Evolutionary conservation across 2,329 filamentous ascomycete genomes (phyloP), one percentile per base, ranked within the genome.

Genomic region (Tolypocladium cylindrosporum): DNA sequence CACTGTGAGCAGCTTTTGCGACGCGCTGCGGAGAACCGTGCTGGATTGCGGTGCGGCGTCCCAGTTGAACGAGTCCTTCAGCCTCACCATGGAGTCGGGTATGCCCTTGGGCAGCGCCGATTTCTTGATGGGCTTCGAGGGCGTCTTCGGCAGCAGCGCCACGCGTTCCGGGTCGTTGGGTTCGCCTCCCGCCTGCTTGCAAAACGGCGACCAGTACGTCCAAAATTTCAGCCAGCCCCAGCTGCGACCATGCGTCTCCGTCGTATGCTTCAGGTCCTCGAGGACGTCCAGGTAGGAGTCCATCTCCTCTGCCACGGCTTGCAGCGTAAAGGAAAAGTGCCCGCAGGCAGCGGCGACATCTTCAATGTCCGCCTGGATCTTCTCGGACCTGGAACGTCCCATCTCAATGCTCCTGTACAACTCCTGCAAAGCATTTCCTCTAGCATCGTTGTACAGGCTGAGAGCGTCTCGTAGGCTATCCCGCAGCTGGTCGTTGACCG

Each of bases 311-410:
- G 91, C 92, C 67, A 97, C 93, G 64, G 94, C 89, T 61, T 94
- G 84, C 34, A 99, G 77, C 50, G 89, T 95, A 69, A 94, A 97
- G 68, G 90, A 93, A 69, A 97, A 99, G 72, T 97, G 92, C 0
- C 94, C 93, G 67, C 94, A 99, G 58, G 92, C 95, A n/a, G 94
- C 93, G 45, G 93, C 92, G 13, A 97, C 92, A 72, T 99, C 94
- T 70, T 99, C 94, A 58, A 96, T 91, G 70, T 97, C 94, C 2
- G 93, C 94, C 68, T 95, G 88, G 10, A 93, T 81, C 61, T 88
- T 88, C 56, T 90, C 80, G 0, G 88, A 86, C 48, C 85, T 81
- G 3, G 85, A 77, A 59, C 84, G 84, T 13, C 83, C 84, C 43
- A 91, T 78, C 64, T 91, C 86, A 60, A 91, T 91, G 55, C 83